These are phyloP conservation scores for Lathyrus aphaca DNA, from an alignment of 306 rosid species.

Conservation along the genomic window DNA sequence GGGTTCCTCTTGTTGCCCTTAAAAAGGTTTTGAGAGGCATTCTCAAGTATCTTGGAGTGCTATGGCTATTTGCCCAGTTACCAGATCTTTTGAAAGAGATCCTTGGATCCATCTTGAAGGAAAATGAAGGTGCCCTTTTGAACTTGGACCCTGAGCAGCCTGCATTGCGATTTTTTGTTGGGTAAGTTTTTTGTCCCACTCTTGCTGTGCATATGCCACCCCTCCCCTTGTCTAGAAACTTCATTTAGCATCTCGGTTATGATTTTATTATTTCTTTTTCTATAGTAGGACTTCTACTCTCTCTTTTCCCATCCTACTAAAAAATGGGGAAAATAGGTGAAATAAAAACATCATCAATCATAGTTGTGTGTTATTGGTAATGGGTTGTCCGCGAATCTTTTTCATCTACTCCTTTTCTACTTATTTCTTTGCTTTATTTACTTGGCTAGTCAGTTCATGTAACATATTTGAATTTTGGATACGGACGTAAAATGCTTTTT, in stretches of 20 bases:
- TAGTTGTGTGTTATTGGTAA: constrained; percentile 15
- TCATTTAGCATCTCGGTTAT: neutral
- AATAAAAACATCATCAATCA: neutral
- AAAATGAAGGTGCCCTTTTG: constrained; percentile 93
- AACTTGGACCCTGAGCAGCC: constrained; percentile 99
- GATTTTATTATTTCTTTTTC: constrained; percentile 22
- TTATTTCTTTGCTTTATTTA: constrained; percentile 24
- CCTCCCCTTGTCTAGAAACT: neutral
- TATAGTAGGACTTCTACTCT: constrained; percentile 2
- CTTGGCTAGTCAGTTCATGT: constrained; percentile 2
- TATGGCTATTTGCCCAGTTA: constrained; percentile 97
- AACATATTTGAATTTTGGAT: neutral
- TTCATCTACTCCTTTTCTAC: neutral
- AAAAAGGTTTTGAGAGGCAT: constrained; percentile 97
- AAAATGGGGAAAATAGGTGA: neutral
- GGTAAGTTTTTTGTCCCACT: constrained; percentile 53
- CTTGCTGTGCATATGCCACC: neutral
- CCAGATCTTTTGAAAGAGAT: constrained; percentile 94
- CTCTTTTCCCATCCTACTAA: constrained; percentile 3
- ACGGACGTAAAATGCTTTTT: constrained; percentile 13
- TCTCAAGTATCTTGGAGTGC: constrained; percentile 98
- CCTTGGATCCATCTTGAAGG: constrained; percentile 92
- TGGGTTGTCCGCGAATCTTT: neutral
- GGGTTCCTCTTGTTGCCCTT: constrained; percentile 99
- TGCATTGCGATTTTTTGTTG: constrained; percentile 96